Conservation (phyloP, 75 land plant species). For the Pseudotsuga menziesii region DNA sequence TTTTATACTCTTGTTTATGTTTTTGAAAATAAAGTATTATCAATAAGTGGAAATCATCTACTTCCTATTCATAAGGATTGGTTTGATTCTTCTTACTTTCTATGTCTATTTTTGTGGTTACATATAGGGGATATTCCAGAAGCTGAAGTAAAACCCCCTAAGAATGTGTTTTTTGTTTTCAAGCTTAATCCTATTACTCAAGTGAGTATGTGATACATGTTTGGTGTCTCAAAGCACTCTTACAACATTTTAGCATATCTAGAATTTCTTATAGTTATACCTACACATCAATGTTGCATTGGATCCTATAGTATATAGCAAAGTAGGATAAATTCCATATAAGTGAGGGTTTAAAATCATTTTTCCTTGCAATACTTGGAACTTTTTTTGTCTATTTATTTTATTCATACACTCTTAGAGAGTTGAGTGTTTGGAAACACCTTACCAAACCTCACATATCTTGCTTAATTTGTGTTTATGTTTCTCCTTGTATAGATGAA, state of each 20-base stretch:
- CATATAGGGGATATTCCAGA: constrained; percentile 99
- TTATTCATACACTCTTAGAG: no score
- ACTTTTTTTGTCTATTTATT: no score
- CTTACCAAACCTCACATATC: no score
- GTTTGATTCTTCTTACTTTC: background rate
- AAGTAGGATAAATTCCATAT: no score
- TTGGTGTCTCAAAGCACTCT: background rate
- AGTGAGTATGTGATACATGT: constrained; percentile 30
- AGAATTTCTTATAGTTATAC: no score
- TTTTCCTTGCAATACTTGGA: no score
- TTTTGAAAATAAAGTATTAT: background rate
- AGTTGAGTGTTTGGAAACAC: no score
- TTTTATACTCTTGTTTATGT: background rate
- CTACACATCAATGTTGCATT: no score
- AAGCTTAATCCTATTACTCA: constrained; percentile 95
- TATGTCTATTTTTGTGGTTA: background rate
- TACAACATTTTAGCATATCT: no score
- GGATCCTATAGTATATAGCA: no score
- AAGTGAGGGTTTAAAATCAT: no score
- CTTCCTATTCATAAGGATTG: background rate
- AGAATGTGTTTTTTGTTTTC: constrained; percentile 97
- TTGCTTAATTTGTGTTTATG: background rate
- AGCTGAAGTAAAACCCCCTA: constrained; percentile 95
- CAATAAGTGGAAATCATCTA: background rate
- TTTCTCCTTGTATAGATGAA: background rate